Conservation (phyloP, 495 filamentous ascomycete species). For the Tetracladium setigerum region DNA sequence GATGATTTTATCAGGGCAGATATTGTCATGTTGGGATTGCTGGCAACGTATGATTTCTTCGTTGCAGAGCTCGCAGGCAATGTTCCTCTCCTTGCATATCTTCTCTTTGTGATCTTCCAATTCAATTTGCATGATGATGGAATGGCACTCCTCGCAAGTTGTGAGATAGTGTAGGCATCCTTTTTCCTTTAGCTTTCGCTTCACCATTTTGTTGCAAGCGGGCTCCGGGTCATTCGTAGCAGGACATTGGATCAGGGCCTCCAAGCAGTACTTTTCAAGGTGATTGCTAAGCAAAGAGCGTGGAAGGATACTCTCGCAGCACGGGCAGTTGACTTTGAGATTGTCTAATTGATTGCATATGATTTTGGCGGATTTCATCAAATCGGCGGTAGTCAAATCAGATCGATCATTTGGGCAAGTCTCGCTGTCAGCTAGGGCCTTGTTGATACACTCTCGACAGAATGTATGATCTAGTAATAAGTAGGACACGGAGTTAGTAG, state of each 20-base stretch:
- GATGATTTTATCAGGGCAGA: constrained; percentile 31
- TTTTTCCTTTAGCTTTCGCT: constrained; percentile 28
- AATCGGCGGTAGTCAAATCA: constrained; percentile 20
- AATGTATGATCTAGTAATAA: constrained; percentile 48
- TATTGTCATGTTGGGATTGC: constrained; percentile 30
- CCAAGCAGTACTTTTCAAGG: constrained; percentile 66
- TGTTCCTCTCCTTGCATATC: constrained; percentile 26
- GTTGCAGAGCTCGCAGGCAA: constrained; percentile 31
- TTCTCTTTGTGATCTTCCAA: constrained; percentile 34
- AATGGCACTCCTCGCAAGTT: constrained; percentile 38
- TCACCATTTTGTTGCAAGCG: constrained; percentile 31
- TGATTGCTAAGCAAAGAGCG: constrained; percentile 67
- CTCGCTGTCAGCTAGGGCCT: constrained; percentile 41
- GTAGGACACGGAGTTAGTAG: no score
- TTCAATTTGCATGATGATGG: constrained; percentile 27
- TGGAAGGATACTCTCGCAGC: constrained; percentile 55
- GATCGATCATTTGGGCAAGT: constrained; percentile 45
- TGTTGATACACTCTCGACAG: constrained; percentile 62
- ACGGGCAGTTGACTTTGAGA: constrained; percentile 67
- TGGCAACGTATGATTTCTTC: constrained; percentile 30
- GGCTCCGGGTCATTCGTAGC: constrained; percentile 17
- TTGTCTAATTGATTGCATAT: constrained; percentile 63
- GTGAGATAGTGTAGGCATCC: constrained; percentile 41
- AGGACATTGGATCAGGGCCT: constrained; percentile 58
- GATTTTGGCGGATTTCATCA: constrained; percentile 27